These are phyloP conservation scores for Alloascoidea africana DNA, from an alignment of 805 yeast species.

Conservation along the genomic window DNA sequence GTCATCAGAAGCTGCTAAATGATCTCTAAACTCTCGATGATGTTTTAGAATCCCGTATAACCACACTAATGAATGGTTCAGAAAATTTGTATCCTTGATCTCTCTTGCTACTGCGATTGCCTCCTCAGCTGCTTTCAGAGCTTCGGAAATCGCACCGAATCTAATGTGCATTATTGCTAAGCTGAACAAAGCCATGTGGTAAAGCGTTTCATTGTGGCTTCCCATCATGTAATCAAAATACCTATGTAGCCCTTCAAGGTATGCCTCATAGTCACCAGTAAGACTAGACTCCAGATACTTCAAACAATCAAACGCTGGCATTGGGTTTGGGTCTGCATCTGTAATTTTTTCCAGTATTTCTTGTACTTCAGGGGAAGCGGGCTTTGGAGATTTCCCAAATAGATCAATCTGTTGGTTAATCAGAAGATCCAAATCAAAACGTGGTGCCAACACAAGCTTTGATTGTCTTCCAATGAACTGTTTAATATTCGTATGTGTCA, in stretches of 20 bases:
- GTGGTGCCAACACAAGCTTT: neutral
- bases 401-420: neutral
- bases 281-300: constrained; percentile 44
- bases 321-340: constrained; percentile 7
- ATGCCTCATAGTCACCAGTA: constrained; percentile 39
- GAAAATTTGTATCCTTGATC: constrained; percentile 53
- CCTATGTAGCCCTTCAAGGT: constrained; percentile 37
- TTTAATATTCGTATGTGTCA: neutral
- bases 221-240: constrained; percentile 69
- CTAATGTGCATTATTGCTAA: constrained; percentile 58
- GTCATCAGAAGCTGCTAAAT: constrained; percentile 36
- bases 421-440: neutral
- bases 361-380: constrained; percentile 1
- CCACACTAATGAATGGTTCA: constrained; percentile 56
- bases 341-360: neutral
- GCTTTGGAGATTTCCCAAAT: neutral
- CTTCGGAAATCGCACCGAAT: constrained; percentile 52
- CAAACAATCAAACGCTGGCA: constrained; percentile 38
- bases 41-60: constrained; percentile 48
- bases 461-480: neutral
- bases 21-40: constrained; percentile 38
- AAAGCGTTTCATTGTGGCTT: constrained; percentile 42
- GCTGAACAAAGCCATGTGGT: constrained; percentile 64
- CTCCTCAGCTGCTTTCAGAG: constrained; percentile 69
- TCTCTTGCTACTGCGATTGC: constrained; percentile 83